Conservation (phyloP, 352 stramenopile species). For the Phytophthora parvispora region DNA sequence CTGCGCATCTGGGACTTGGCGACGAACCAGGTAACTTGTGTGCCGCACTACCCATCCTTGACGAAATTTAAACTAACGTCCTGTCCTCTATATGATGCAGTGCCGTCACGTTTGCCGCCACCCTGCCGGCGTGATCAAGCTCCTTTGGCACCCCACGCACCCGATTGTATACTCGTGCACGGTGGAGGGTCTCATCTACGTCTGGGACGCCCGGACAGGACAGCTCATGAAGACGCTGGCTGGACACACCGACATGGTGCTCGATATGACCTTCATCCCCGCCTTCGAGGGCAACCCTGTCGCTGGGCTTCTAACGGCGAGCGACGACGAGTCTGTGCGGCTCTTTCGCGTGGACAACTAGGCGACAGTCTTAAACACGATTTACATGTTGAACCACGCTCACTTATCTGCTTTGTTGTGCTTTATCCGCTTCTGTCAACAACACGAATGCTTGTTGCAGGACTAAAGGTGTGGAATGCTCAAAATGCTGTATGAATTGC, state of each 20-base stretch:
- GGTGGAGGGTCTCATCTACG: conserved; percentile 91
- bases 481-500: conserved; percentile 49
- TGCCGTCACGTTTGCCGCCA: conserved; percentile 92
- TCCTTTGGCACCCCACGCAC: conserved; percentile 91
- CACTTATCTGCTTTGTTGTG: no score
- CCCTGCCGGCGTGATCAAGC: conserved; percentile 91
- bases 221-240: conserved; percentile 79
- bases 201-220: conserved; percentile 93
- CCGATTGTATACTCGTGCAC: conserved; percentile 91
- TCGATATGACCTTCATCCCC: conserved; percentile 89
- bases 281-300: conserved; percentile 50
- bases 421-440: no score
- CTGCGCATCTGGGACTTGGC: conserved; percentile 98
- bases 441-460: no score
- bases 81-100: conserved; percentile 29
- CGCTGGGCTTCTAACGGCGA: conserved; percentile 76
- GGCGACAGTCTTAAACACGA: conserved; percentile 8
- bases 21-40: conserved; percentile 68
- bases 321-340: conserved; percentile 87
- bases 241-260: conserved; percentile 93
- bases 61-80: no score
- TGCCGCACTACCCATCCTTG: not conserved
- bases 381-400: conserved; percentile 12
- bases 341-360: conserved; percentile 78
- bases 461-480: conserved; percentile 16